Conservation (phyloP, 2,329 filamentous ascomycete species). For the Colletotrichum siamense region DNA sequence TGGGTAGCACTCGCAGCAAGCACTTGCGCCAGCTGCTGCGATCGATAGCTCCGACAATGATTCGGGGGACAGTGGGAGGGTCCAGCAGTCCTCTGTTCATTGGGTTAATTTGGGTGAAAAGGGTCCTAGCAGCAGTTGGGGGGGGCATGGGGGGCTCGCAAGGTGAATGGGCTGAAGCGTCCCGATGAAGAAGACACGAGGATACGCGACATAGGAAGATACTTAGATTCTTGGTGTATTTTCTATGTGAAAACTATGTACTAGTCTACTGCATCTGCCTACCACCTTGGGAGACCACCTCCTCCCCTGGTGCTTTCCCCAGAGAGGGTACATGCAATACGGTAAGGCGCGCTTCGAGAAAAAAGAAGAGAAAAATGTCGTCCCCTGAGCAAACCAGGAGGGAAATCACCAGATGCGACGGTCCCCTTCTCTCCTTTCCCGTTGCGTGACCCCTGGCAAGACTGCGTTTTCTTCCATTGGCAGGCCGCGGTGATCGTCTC, state of each 20-base stretch:
- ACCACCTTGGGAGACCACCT: neutral
- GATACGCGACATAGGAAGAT: neutral
- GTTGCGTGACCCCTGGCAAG: neutral
- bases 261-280: neutral
- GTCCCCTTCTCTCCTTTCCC: neutral
- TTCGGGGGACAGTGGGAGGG: slow-evolving; percentile 11
- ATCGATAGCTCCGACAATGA: neutral
- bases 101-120: slow-evolving; percentile 10
- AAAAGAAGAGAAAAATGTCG: neutral
- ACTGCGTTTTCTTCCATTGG: neutral
- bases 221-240: accelerated
- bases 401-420: neutral
- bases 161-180: neutral
- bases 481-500: neutral
- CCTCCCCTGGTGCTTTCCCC: slow-evolving; percentile 7
- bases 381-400: neutral
- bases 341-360: neutral
- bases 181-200: neutral
- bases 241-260: neutral
- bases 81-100: slow-evolving; percentile 15
- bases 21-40: neutral
- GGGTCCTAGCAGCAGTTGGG: neutral
- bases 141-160: slow-evolving; percentile 1
- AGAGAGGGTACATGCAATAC: neutral
- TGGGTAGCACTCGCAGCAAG: neutral